Evolutionary conservation across 352 stramenopile genomes (phyloP), one percentile per base, ranked within the genome.

Genomic region (Phytophthora fragariaefolia): DNA sequence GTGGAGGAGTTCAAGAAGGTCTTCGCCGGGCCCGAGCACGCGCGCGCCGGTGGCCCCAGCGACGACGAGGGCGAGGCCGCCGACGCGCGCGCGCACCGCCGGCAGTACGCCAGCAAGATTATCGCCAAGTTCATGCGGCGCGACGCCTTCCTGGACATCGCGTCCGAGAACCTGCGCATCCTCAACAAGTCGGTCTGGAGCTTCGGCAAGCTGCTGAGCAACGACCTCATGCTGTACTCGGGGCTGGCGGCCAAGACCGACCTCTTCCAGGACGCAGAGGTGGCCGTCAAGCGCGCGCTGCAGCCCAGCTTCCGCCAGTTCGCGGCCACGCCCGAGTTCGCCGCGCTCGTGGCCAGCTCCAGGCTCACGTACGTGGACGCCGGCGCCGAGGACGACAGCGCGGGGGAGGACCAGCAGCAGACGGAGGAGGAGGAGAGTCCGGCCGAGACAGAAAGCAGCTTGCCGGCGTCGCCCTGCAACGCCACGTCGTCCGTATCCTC

Each of bases 1-100:
- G 87, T 95, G 4, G 87, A 95, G 22, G 87, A 95, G 66, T 95
- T 94, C 74, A 95, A 95, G 75, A 92, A 92, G 49, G 74, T 93
- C 7, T 66, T 92, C 47, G 30, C 42, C n/a, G 32, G 20, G 12
- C 22, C 12, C 4, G 20, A 38, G 8, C 47, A 58, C 50, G 56
- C 69, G 22, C 49, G 50, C 12, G 36, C 46, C 4, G 27, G 65
- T 8, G 27, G 59, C 3, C 43, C 36, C 3, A 40, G 43, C 17
- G 66, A 73, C 3, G 63, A 71, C 1, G 52, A 67, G 1, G 62
- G 66, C 1, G 68, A 80, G 1, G 51, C 66, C 1, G 62, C 65
- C 2, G 70, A 80, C 8, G 64, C 59, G 4, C 68, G 75, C 22
- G 62, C 74, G 20, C 71, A 84, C 17, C 80, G 85, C 8, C 71